Evolutionary conservation across 139 green algal species (phyloP), one percentile per base, ranked within the genome.

Genomic region (Closterium sp.): DNA sequence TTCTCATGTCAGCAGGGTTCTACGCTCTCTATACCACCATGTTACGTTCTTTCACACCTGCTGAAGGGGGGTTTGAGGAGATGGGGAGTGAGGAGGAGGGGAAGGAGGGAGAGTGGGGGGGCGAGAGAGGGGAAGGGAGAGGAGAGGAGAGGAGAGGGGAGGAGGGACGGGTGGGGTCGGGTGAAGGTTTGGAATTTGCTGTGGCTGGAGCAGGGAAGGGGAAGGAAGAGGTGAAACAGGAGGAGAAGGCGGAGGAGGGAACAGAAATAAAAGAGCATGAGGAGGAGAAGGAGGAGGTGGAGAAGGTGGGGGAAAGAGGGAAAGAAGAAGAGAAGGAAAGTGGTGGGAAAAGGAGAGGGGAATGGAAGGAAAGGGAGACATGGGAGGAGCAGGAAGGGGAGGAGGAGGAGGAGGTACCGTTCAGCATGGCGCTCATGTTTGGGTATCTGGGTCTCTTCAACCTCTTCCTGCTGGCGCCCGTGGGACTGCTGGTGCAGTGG

Each of bases 1-100:
- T 94, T 38, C 94, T 99, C 6, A 28, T 97, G 42, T 97, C 97
- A 13, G 96, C 97, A 1, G 86, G 96, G 4, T 93, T 97, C 27
- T 99, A 99, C 93, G 97, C 95, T 2, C 87, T 86, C 21, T 99
- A 99, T 96, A 98, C 98, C 0, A 93, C 98, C 9, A 88, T 97
- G 13, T 95, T 98, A 86, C 89, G 95, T 19, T 45, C 31, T 17
- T 85, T 89, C 32, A 89, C 89, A 0, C 88, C 88, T 38, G 31
- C 50, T 24, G 91, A 93, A 30, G 91, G 38, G 42, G 86, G 91
- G 42, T 28, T 93, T 22, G 91, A 93, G 88, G 91, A 93, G 88
- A 90, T 93, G 42, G 32, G 17, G 85, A 30, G 17, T 27, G 89
- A 88, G 13, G 29, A 34, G 28, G 31, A 91, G 9, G 70, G 28